Conservation (phyloP, 2,329 filamentous ascomycete species). For the Cercospora sojina region DNA sequence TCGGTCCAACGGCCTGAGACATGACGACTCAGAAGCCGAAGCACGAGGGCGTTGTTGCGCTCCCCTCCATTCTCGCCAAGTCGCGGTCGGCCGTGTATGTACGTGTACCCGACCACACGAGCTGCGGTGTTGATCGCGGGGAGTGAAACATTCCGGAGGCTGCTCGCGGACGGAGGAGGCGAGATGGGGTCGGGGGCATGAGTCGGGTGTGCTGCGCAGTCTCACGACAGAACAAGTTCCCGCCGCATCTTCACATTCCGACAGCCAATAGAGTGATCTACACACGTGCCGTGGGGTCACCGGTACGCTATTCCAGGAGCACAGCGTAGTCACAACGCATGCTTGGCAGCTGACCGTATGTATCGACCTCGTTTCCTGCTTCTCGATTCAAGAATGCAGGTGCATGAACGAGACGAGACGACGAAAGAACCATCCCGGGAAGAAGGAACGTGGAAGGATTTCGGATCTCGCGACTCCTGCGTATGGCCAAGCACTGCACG, state of each 20-base stretch:
- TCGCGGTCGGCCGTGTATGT: neutral
- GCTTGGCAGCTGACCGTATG: constrained; percentile 10
- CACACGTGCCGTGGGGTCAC: neutral
- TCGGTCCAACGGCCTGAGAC: constrained; percentile 2
- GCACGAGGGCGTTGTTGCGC: neutral
- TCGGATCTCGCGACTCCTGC: constrained; percentile 3
- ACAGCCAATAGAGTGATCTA: constrained; percentile 12
- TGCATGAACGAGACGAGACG: neutral
- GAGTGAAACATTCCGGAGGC: constrained; percentile 11
- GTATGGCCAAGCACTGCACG: neutral
- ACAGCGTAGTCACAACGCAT: neutral
- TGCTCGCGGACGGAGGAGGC: neutral
- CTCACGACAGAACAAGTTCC: constrained; percentile 1
- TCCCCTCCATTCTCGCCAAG: constrained; percentile 7
- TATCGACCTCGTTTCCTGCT: neutral
- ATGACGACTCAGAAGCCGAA: constrained; percentile 1
- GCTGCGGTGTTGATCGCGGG: constrained; percentile 5
- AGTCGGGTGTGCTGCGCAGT: neutral
- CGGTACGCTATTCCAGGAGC: constrained; percentile 8
- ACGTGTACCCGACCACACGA: constrained; percentile 5
- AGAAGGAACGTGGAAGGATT: neutral
- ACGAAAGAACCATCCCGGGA: neutral
- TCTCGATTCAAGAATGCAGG: constrained; percentile 9
- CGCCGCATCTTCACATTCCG: constrained; percentile 3
- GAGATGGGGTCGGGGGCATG: neutral